A percentile compares a stretch with the other conserved stretches of the same genome.
phyloP scores from a whole-genome alignment of 1,284 basidiomycete species.

The Sporisorium iseilematis-ciliati region DNA sequence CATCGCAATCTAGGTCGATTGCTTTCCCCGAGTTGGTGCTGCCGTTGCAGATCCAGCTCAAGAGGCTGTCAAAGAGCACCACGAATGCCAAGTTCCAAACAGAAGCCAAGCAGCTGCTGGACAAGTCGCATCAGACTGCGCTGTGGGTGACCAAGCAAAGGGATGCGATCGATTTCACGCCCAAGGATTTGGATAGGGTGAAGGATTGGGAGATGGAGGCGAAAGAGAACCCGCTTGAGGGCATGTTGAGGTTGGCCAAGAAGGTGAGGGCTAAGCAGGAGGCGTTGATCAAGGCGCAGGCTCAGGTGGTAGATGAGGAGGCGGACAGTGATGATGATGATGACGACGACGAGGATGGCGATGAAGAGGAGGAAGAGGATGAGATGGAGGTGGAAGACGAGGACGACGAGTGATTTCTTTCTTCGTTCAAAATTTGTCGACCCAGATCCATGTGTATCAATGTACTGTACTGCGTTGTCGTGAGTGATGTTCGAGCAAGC shows the following conservation, averaged over 20 bases:
- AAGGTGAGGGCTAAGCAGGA: constrained; percentile 68
- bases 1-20: constrained; percentile 74
- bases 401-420: constrained; percentile 32
- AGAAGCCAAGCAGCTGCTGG: constrained; percentile 54
- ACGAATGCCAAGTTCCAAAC: constrained; percentile 56
- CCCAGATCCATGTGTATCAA: neutral
- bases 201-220: constrained; percentile 42
- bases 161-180: constrained; percentile 65
- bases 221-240: constrained; percentile 63
- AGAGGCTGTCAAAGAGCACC: constrained; percentile 58
- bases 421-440: neutral
- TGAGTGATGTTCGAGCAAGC: too few relatives aligned
- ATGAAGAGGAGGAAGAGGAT: constrained; percentile 29
- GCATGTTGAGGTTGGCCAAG: constrained; percentile 59
- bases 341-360: constrained; percentile 25
- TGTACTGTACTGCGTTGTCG: too few relatives aligned
- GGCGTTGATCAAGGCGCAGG: constrained; percentile 56
- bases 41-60: constrained; percentile 77
- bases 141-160: constrained; percentile 60
- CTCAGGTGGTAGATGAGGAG: constrained; percentile 52
- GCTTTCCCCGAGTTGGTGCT: constrained; percentile 93
- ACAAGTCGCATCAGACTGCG: constrained; percentile 63
- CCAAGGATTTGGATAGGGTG: constrained; percentile 54
- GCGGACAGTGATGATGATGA: constrained; percentile 48
- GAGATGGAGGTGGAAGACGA: constrained; percentile 47